phyloP scores from a whole-genome alignment of 148 eudicot genomes.

The Vaccinium corymbosum region DNA sequence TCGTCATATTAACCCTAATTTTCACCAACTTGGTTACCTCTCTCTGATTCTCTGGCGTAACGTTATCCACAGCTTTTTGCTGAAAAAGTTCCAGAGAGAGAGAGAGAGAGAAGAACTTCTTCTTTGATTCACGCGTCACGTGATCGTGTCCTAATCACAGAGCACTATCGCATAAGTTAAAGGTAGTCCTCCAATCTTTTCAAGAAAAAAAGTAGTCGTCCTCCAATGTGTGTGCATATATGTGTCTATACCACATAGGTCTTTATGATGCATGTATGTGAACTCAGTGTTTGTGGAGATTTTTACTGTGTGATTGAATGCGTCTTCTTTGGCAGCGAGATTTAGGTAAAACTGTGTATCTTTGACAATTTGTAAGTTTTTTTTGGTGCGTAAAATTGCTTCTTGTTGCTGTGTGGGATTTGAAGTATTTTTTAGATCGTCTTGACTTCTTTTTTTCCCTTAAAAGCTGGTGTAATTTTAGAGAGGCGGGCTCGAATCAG shows the following conservation, averaged over 20 bases:
- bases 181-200: neutral
- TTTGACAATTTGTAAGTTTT: neutral
- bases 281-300: neutral
- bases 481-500: neutral
- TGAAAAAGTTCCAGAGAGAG: neutral
- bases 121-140: neutral
- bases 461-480: neutral
- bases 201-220: neutral
- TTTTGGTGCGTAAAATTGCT: neutral
- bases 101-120: neutral
- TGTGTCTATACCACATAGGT: neutral
- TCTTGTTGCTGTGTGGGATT: neutral
- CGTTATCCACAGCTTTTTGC: constrained; percentile 1
- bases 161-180: neutral
- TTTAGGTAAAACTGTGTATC: neutral
- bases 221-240: neutral
- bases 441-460: neutral
- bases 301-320: neutral
- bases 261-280: too few relatives aligned
- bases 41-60: neutral
- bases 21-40: neutral
- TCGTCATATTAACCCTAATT: neutral
- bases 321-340: neutral
- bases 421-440: neutral
- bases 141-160: neutral